Percentiles rank a stretch among this genome's conserved stretches.
Conservation (phyloP, 805 yeast genomes). For the Tetrapisispora pingtungensis region DNA sequence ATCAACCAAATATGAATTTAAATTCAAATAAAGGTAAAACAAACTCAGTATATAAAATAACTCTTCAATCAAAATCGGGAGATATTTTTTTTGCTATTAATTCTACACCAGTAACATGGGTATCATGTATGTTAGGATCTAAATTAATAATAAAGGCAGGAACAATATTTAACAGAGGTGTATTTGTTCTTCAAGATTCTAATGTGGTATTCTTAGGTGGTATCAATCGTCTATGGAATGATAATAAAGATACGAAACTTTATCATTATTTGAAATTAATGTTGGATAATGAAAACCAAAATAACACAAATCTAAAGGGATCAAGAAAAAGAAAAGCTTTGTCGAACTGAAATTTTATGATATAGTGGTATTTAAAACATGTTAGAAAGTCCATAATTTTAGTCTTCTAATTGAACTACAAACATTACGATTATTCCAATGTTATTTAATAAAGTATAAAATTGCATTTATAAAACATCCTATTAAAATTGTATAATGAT, state of each 20-base stretch:
- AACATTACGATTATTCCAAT: too few relatives aligned
- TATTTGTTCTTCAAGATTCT: constrained; percentile 25
- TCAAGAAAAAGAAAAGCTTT: constrained; percentile 13
- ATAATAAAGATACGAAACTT: constrained; percentile 26
- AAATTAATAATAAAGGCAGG: constrained; percentile 42
- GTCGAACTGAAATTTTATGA: neutral
- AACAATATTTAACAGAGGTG: constrained; percentile 40
- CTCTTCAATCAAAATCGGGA: constrained; percentile 45
- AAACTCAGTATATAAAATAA: constrained; percentile 38
- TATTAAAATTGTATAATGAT: too few relatives aligned
- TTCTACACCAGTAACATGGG: constrained; percentile 40
- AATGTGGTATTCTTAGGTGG: constrained; percentile 32
- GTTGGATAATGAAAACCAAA: constrained; percentile 7
- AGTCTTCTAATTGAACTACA: too few relatives aligned
- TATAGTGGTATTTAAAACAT: too few relatives aligned
- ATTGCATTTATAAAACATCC: too few relatives aligned
- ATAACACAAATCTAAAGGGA: neutral
- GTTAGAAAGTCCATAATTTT: too few relatives aligned
- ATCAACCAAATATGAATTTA: neutral
- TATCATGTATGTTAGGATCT: constrained; percentile 46
- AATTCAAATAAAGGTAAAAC: constrained; percentile 1
- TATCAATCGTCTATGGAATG: constrained; percentile 32
- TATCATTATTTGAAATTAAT: constrained; percentile 24
- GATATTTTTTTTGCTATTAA: constrained; percentile 51
- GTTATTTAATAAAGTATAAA: too few relatives aligned